Base-by-base conservation (phyloP, 345 rosid genomes). In the Salix koriyanagi region DNA sequence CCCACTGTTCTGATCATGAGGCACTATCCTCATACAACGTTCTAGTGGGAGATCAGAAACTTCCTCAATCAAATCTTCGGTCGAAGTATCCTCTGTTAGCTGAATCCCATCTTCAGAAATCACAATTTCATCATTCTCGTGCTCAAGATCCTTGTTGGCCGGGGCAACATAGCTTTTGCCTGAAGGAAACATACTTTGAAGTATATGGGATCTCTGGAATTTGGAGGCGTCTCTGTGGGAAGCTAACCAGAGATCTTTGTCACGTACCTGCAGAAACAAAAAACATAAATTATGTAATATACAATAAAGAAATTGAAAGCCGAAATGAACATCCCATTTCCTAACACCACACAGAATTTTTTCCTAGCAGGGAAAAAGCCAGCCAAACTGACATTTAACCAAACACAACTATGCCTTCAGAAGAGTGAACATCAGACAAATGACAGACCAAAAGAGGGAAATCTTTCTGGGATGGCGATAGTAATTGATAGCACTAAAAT, bases 1-100 rank as follows among this genome's bases (percentile, higher is more conserved):
- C 74, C 97, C 99, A 12, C 90, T 85, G 84, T 93, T 96, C 85
- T 96, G 99, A 90, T 96, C 97, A 84, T 92, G 97, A 82, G 99
- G 97, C 69, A 91, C 73, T 83, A 96, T 89, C 87, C 98, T 93
- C 88, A 92, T 79, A 91, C 99, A 96, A 30, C 84, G 86, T 75
- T 92, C 95, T 64, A 96, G 88, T 15, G 95, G 95, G 62, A 92
- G 93, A 85, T 84, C 87, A 75, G 87, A 92, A 76, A 87, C 84
- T 83, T 92, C 96, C 79, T 81, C 90, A 37, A 79, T 87, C 74
- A 77, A 76, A 48, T 83, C 84, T 50, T 86, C 86, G 32, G 71
- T 69, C 12, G 77, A 78, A 81, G 70, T 61, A 72, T 80, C 80
- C 30, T 81, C 84, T 36, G 54, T 25, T 46, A 69, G 83, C 61